Evolutionary conservation across 2,329 filamentous ascomycete species (phyloP).

Genomic region (Penicillium sp.): DNA sequence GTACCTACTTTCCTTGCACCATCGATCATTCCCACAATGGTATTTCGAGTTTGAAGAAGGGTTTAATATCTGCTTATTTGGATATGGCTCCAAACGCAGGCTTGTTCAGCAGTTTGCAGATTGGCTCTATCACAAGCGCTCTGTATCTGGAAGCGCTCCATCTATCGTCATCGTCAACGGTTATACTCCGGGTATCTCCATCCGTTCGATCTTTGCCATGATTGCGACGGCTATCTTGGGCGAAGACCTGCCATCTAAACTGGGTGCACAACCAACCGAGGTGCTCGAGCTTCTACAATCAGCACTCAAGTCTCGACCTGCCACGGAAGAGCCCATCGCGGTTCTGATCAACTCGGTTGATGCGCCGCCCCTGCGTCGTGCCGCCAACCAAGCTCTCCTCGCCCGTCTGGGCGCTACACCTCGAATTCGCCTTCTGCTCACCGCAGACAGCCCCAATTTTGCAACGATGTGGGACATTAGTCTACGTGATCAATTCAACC

Average conservation of each 20-base stretch:
- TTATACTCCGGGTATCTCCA: slow-evolving; percentile 61
- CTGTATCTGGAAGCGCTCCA: slow-evolving; percentile 42
- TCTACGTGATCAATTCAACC: slow-evolving; percentile 80
- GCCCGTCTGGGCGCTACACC: slow-evolving; percentile 77
- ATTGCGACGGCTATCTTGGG: slow-evolving; percentile 67
- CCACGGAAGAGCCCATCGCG: slow-evolving; percentile 57
- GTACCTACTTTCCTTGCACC: slow-evolving; percentile 76
- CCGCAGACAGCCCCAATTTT: slow-evolving; percentile 87
- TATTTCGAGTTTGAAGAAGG: slow-evolving; percentile 83
- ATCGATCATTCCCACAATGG: slow-evolving; percentile 88
- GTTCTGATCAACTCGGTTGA: slow-evolving; percentile 88
- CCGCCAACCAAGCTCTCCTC: slow-evolving; percentile 72
- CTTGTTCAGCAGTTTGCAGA: slow-evolving; percentile 78
- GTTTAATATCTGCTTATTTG: slow-evolving; percentile 90
- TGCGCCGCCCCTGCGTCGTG: slow-evolving; percentile 73
- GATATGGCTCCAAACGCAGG: slow-evolving; percentile 84
- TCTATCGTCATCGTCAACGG: slow-evolving; percentile 87
- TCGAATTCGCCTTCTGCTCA: slow-evolving; percentile 74
- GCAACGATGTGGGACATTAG: slow-evolving; percentile 87
- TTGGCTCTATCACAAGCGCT: slow-evolving; percentile 62
- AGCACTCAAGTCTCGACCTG: slow-evolving; percentile 60
- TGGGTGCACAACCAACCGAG: slow-evolving; percentile 69
- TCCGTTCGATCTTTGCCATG: slow-evolving; percentile 58
- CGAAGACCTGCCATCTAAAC: slow-evolving; percentile 52
- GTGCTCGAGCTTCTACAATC: slow-evolving; percentile 71